A percentile compares a stretch with the other conserved stretches of the same genome.
These are phyloP conservation scores for Backusella parvicylindrica DNA, from an alignment of 192 early-diverging fungal species.

Conservation along the genomic window DNA sequence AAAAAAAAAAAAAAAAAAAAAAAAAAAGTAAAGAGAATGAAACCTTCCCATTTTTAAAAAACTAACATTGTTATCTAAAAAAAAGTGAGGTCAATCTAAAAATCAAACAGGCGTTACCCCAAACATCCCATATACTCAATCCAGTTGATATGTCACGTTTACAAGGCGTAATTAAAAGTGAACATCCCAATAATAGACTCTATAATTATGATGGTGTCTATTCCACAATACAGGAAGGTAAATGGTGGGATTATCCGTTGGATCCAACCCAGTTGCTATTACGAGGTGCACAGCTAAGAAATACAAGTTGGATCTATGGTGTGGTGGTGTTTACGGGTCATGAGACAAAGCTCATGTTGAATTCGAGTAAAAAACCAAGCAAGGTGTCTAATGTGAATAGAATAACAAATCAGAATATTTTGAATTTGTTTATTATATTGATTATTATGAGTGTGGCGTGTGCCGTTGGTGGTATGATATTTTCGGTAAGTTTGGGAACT, in stretches of 20 bases:
- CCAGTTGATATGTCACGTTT: slow-evolving; percentile 63
- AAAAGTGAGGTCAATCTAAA: slow-evolving; percentile 94
- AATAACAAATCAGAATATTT: slow-evolving; percentile 91
- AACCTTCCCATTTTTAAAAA: neutral
- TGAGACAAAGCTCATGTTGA: slow-evolving; percentile 97
- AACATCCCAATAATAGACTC: slow-evolving; percentile 93
- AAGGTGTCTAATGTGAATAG: slow-evolving; percentile 90
- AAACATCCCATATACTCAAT: slow-evolving; percentile 73
- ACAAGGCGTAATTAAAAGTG: slow-evolving; percentile 80
- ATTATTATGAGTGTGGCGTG: slow-evolving; percentile 81
- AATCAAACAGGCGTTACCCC: slow-evolving; percentile 89
- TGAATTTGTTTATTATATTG: slow-evolving; percentile 88
- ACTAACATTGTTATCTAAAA: neutral
- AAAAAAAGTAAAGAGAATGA: no score
- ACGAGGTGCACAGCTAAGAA: slow-evolving; percentile 89
- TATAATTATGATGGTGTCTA: slow-evolving; percentile 92
- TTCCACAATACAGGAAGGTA: slow-evolving; percentile 44
- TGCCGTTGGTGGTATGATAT: slow-evolving; percentile 76
- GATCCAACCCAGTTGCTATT: slow-evolving; percentile 93
- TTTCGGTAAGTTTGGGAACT: slow-evolving; percentile 35
- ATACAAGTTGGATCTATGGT: slow-evolving; percentile 93
- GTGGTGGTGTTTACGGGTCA: slow-evolving; percentile 96
- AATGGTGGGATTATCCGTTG: slow-evolving; percentile 70
- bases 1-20: no score
- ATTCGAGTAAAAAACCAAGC: slow-evolving; percentile 83